phyloP scores from a whole-genome alignment of 805 yeast genomes.

The Monosporozyma aerobia region DNA sequence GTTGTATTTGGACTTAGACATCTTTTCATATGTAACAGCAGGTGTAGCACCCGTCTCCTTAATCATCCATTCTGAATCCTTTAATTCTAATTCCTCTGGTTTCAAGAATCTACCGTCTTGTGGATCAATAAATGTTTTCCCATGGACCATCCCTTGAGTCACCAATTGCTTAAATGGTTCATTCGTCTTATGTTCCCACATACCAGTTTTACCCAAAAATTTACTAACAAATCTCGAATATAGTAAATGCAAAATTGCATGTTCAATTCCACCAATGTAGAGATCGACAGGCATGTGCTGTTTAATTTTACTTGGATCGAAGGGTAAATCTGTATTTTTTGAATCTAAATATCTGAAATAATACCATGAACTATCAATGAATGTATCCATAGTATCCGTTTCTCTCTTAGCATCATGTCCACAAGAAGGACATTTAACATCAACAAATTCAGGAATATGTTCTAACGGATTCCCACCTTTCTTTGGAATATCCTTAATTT shows the following conservation, averaged over 20 bases:
- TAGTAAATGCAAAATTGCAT: conserved; percentile 84
- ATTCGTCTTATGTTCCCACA: conserved; percentile 50
- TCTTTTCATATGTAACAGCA: conserved; percentile 63
- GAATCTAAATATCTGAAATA: conserved; percentile 78
- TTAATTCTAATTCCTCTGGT: conserved; percentile 57
- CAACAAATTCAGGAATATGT: conserved; percentile 55
- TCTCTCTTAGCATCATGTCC: conserved; percentile 68
- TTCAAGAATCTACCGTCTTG: conserved; percentile 62
- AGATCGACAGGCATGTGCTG: conserved; percentile 72
- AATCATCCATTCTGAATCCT: conserved; percentile 34
- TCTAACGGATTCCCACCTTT: conserved; percentile 61
- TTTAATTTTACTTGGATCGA: conserved; percentile 41
- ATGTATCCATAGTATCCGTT: conserved; percentile 97
- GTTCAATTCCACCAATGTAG: conserved; percentile 93
- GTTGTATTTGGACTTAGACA: conserved; percentile 93
- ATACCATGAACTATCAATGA: conserved; percentile 97
- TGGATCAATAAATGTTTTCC: conserved; percentile 72
- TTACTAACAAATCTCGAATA: conserved; percentile 83
- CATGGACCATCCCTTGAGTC: conserved; percentile 98
- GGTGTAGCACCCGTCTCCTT: conserved; percentile 45
- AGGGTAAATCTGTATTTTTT: conserved; percentile 46
- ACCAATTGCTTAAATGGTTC: conserved; percentile 78
- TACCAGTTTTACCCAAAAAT: conserved; percentile 56
- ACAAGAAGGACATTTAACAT: conserved; percentile 77
- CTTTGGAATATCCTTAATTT: conserved; percentile 39